Evolutionary conservation across 2,329 filamentous ascomycete species (phyloP), one percentile per base, ranked within the genome.

Genomic region (Fusarium mexicanum): DNA sequence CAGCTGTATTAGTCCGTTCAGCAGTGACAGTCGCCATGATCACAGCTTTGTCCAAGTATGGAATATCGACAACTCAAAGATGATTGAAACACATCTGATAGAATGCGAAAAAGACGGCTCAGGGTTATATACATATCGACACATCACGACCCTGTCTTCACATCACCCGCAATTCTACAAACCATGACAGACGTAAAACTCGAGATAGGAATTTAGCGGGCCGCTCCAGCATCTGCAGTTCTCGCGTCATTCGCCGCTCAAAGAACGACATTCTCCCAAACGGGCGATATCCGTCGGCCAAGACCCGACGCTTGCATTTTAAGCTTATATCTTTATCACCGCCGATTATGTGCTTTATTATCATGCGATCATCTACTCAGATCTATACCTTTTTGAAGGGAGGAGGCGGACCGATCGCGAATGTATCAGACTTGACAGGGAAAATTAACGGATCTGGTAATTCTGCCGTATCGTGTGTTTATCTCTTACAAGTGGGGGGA

Each of bases 231-330:
- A 20, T 48, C 35, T 61, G 50, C 66, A 48, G 22, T 41, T 47
- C 64, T 77, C 68, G 67, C 76, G 76, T 76, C 74, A 77, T 77
- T 77, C 72, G 65, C 60, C 35, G 51, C 51, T 11, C 26, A 44
- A 66, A 75, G 67, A 70, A 74, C 76, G 76, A 76, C 74, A 77
- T 77, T 65, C 61, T 38, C 74, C 53, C 16, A 43, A 66, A 58
- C 14, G 10, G 67, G 76, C 17, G 72, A 70, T 74, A 69, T 24
- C 12, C 12, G 67, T 77, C 76, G 76, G 76, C 13, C 37, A 7
- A 31, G 26, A n/a, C 48, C 75, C 71, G 75, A 63, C 43, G 31
- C 67, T 54, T 48, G 38, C 16, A 29, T 5, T 24, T 74, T 74
- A 68, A 74, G 67, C 71, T 73, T 73, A 73, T 64, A 50, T 43